Evolutionary conservation across 1,139 yeast species (phyloP).

Genomic region (Yarrowia galli): DNA sequence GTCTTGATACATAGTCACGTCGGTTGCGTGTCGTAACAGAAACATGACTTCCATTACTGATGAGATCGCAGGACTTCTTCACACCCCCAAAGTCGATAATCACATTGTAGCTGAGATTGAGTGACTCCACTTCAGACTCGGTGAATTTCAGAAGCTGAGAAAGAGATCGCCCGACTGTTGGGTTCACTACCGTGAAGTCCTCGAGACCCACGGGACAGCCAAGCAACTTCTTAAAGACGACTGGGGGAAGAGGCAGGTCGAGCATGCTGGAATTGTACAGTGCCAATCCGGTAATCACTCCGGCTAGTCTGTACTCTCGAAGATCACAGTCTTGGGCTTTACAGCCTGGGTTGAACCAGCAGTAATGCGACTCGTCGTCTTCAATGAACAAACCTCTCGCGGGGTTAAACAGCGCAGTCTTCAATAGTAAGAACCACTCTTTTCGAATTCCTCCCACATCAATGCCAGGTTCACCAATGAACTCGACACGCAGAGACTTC

Average conservation of each 20-base stretch:
- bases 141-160: slow-evolving; percentile 60
- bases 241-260: slow-evolving; percentile 77
- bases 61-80: slow-evolving; percentile 51
- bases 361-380: slow-evolving; percentile 70
- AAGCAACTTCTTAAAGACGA: slow-evolving; percentile 75
- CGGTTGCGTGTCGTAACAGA: slow-evolving; percentile 65
- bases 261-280: slow-evolving; percentile 87
- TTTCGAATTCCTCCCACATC: slow-evolving; percentile 95
- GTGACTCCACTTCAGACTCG: slow-evolving; percentile 55
- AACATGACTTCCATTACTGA: slow-evolving; percentile 62
- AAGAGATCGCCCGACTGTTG: slow-evolving; percentile 68
- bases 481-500: slow-evolving; percentile 78
- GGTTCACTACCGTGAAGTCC: slow-evolving; percentile 73
- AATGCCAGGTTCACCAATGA: slow-evolving; percentile 85
- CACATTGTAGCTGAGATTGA: slow-evolving; percentile 60
- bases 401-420: slow-evolving; percentile 72
- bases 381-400: slow-evolving; percentile 56
- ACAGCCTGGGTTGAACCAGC: slow-evolving; percentile 68
- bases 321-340: slow-evolving; percentile 52
- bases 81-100: slow-evolving; percentile 42
- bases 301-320: slow-evolving; percentile 75
- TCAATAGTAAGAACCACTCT: slow-evolving; percentile 86
- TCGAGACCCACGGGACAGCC: slow-evolving; percentile 62
- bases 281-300: slow-evolving; percentile 87
- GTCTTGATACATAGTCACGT: slow-evolving; percentile 64